Base-by-base conservation (phyloP, 345 rosid species). In the Eucalyptus melliodora region DNA sequence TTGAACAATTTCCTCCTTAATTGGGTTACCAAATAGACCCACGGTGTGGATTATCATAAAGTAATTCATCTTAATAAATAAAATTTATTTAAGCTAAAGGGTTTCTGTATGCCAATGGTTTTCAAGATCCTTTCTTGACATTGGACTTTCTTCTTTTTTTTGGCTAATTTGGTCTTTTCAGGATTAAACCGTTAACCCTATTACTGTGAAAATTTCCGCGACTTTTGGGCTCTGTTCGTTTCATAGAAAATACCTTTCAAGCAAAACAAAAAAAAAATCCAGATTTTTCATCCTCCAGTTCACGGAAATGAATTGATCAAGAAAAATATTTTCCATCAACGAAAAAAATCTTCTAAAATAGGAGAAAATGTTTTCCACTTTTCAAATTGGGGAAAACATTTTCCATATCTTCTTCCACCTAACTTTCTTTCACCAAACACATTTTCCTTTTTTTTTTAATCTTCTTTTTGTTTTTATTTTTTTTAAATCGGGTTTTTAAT, bases 261-360 rank as follows among this genome's bases (percentile, higher is more conserved):
- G 26, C n/a, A n/a, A n/a, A n/a, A n/a, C n/a, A 34, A 34, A 53
- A 53, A 53, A 53, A 53, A 53, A 1, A 0, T 3, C 59, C 11
- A 21, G 0, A 21, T 53, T 19, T 53, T 53, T 53, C 26, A 53
- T 21, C 5, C 0, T 53, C 5, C 1, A 0, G 5, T 53, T 53
- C 26, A 53, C 1, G 0, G 0, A 53, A 53, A 53, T 53, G 26
- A 19, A 19, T 53, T 53, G 59, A 21, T 53, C 26, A 53, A 1
- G 24, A 2, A 53, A 53, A 53, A 53, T 21, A 53, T 53, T 21
- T 53, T 53, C 59, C 24, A 19, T 53, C 59, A 53, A 53, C 1
- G 9, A 53, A 53, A 53, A 53, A 1, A 53, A 53, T 53, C 24
- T 19, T 53, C 56, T 19, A 53, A 53, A 53, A 19, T 19, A 19